A percentile compares a stretch with the other conserved stretches of the same genome.
These are phyloP conservation scores for Venturia carpophila DNA, from an alignment of 2,329 filamentous ascomycete species.

Conservation along the genomic window DNA sequence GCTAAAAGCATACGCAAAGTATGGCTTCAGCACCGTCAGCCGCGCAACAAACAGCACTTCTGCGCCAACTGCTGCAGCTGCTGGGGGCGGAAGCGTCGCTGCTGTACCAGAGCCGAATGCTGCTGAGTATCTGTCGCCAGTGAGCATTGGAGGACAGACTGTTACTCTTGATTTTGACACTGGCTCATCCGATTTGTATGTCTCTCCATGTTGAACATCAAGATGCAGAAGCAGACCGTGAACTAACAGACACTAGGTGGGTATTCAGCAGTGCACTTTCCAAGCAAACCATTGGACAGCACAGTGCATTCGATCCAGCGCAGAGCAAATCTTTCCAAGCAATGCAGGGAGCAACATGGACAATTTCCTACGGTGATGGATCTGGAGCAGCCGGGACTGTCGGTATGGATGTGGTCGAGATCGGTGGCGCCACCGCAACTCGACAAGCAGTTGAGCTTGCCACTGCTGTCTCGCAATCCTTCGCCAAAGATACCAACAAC, in stretches of 20 bases:
- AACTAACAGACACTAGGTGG: slow-evolving; percentile 43
- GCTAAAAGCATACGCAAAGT: slow-evolving; percentile 61
- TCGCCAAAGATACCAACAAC: slow-evolving; percentile 51
- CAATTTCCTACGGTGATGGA: slow-evolving; percentile 61
- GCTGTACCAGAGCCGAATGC: slow-evolving; percentile 59
- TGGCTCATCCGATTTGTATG: slow-evolving; percentile 64
- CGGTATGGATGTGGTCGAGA: slow-evolving; percentile 58
- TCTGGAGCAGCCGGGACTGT: slow-evolving; percentile 57
- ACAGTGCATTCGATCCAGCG: slow-evolving; percentile 47
- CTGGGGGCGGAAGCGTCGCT: slow-evolving; percentile 46
- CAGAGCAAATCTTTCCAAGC: slow-evolving; percentile 45
- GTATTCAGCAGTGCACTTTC: slow-evolving; percentile 58
- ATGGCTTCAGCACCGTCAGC: slow-evolving; percentile 43
- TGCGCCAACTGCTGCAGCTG: slow-evolving; percentile 4
- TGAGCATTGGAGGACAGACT: slow-evolving; percentile 61
- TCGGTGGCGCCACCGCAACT: slow-evolving; percentile 56
- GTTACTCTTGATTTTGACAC: slow-evolving; percentile 66
- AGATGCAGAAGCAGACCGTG: background rate
- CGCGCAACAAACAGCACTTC: slow-evolving; percentile 22
- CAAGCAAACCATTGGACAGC: slow-evolving; percentile 38
- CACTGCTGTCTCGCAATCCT: slow-evolving; percentile 48
- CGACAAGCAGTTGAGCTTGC: slow-evolving; percentile 62
- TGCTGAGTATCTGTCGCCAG: slow-evolving; percentile 61
- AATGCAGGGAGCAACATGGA: slow-evolving; percentile 48
- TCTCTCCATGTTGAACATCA: slow-evolving; percentile 17